phyloP scores from a whole-genome alignment of 2,329 filamentous ascomycete species.

The Albifimbria verrucaria region DNA sequence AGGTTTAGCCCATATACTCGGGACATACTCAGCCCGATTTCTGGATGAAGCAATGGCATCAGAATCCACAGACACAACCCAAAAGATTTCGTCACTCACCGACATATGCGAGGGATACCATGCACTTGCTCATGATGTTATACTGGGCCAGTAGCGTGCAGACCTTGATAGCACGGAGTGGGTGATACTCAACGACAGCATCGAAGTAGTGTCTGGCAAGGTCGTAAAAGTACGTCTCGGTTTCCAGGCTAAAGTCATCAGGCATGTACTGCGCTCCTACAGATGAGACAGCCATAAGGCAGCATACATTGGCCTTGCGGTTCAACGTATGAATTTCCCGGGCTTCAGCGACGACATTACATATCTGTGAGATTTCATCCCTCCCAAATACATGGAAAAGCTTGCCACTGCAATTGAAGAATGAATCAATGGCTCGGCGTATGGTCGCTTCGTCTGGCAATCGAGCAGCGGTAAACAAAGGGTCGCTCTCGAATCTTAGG shows the following conservation, averaged over 20 bases:
- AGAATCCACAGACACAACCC: background rate
- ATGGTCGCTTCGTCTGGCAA: background rate
- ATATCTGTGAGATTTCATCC: background rate
- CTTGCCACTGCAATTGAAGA: conserved; percentile 8
- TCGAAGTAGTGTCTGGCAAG: conserved; percentile 8
- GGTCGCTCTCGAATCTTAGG: too few relatives aligned
- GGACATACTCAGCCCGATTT: background rate
- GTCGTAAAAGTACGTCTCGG: conserved; percentile 7
- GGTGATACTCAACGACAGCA: conserved; percentile 5
- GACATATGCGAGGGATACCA: conserved; percentile 8
- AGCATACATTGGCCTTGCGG: conserved; percentile 5
- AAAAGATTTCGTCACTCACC: conserved; percentile 1
- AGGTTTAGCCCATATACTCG: background rate
- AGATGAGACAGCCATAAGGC: conserved; percentile 4
- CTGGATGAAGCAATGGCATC: background rate
- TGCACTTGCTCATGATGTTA: conserved; percentile 11
- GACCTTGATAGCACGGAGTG: conserved; percentile 7
- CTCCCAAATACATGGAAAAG: conserved; percentile 11
- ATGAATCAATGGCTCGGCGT: conserved; percentile 3
- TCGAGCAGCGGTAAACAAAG: background rate
- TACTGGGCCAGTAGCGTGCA: conserved; percentile 10
- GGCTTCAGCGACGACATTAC: background rate
- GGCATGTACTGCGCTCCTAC: conserved; percentile 9
- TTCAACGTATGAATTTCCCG: background rate
- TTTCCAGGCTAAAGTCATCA: background rate